Percentiles rank a stretch among this genome's conserved stretches.
Evolutionary conservation across 306 rosid species (phyloP).

Genomic region (Echinosophora koreensis): DNA sequence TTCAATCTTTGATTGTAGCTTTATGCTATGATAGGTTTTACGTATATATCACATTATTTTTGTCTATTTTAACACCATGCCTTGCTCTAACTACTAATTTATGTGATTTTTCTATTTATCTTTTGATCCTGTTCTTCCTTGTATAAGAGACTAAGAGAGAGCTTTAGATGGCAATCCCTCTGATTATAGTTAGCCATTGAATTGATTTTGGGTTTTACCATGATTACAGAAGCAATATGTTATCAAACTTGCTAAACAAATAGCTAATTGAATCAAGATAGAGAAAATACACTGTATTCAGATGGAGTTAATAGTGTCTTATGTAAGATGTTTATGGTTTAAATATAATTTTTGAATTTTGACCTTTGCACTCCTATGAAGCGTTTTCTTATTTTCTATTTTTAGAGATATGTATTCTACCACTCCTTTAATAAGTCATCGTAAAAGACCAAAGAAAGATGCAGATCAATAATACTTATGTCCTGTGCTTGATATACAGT

Average conservation of each 20-base stretch:
- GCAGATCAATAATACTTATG: not conserved
- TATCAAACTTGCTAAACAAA: not conserved
- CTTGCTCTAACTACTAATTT: not conserved
- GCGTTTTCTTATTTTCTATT: not conserved
- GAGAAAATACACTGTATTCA: not conserved
- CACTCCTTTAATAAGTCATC: not conserved
- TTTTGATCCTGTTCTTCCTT: not conserved
- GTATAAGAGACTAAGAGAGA: not conserved
- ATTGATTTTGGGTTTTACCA: not conserved
- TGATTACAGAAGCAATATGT: not conserved
- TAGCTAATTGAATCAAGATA: not conserved
- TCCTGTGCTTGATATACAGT: not conserved
- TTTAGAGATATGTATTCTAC: not conserved
- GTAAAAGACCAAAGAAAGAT: not conserved
- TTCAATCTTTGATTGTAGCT: not conserved
- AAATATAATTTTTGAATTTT: not conserved
- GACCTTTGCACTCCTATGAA: slow-evolving; percentile 7
- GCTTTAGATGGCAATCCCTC: not conserved
- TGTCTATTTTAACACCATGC: not conserved
- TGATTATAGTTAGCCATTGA: not conserved
- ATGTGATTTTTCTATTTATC: not conserved
- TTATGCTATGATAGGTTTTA: slow-evolving; percentile 9
- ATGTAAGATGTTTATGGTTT: not conserved
- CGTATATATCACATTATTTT: not conserved
- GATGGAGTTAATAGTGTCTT: not conserved